These are phyloP conservation scores for Crithidia acanthocephali DNA, from an alignment of 208 protist species.

Conservation along the genomic window DNA sequence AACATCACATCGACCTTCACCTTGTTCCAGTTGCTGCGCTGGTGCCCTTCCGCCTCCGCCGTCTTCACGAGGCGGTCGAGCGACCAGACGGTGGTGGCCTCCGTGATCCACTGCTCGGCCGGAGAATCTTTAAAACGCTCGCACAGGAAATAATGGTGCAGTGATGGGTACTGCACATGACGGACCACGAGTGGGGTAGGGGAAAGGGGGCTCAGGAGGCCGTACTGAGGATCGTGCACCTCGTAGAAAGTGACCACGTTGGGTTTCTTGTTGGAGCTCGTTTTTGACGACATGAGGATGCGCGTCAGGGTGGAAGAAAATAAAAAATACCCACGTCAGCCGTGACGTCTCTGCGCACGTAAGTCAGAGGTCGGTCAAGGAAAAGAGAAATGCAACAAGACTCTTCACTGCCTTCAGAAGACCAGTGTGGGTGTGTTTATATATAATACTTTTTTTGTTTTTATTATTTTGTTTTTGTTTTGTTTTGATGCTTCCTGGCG, in stretches of 20 bases:
- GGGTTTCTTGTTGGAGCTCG: conserved; percentile 27
- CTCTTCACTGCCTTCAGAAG: no score
- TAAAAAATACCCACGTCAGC: neutral
- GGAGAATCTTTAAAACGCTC: conserved; percentile 77
- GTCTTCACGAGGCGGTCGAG: conserved; percentile 75
- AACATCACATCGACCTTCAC: conserved; percentile 89
- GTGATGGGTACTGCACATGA: conserved; percentile 77
- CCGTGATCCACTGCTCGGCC: conserved; percentile 50
- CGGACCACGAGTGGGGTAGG: conserved; percentile 81
- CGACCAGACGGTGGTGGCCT: conserved; percentile 75
- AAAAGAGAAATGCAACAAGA: no score
- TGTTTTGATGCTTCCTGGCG: no score
- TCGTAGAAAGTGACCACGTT: conserved; percentile 75
- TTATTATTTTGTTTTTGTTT: no score
- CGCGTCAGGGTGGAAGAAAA: neutral
- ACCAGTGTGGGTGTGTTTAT: no score
- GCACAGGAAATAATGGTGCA: conserved; percentile 88
- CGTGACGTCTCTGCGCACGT: neutral
- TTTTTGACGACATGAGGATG: conserved; percentile 4
- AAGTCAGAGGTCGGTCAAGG: no score
- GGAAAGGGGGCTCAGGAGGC: conserved; percentile 78
- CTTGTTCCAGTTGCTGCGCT: conserved; percentile 82
- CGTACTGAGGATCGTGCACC: conserved; percentile 76
- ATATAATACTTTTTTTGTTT: no score
- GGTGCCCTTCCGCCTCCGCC: conserved; percentile 60